Evolutionary conservation across 139 green algal genomes (phyloP).

Genomic region (Pleodorina starrii): DNA sequence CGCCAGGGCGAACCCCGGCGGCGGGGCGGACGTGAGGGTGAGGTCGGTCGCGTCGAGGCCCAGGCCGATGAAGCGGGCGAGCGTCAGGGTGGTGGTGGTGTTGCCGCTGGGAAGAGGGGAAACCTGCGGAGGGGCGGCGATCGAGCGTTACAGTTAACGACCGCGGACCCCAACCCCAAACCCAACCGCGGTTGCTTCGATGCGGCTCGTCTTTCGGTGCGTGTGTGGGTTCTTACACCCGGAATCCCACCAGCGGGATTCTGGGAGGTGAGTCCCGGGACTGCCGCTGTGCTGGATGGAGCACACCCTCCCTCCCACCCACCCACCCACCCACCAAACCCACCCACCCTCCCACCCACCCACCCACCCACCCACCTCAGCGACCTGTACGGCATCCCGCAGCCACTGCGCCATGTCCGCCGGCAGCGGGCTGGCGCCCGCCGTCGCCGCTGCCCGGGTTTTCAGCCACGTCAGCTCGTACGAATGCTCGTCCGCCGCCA

Average conservation of each 20-base stretch:
- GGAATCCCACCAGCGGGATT: no score
- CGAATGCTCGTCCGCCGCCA: constrained; percentile 27
- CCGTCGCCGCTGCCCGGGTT: no score
- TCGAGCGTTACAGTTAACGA: no score
- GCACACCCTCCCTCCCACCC: no score
- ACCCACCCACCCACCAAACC: no score
- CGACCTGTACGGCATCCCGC: background rate
- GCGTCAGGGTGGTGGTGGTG: background rate
- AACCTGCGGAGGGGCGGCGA: background rate
- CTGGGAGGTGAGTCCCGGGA: no score
- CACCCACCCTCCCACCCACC: no score
- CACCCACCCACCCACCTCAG: background rate
- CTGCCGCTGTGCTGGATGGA: no score
- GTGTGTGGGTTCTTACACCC: no score
- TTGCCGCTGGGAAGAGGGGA: no score
- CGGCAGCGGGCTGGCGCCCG: background rate
- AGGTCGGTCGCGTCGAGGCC: constrained; percentile 21
- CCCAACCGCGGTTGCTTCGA: background rate
- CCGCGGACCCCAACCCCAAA: background rate
- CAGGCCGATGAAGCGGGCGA: background rate
- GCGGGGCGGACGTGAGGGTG: background rate
- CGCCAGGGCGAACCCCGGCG: background rate
- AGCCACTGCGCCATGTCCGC: background rate
- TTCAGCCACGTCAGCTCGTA: background rate
- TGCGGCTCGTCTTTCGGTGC: no score